Conservation (phyloP, 2,329 filamentous ascomycete genomes). For the Mycocentrospora acerina region DNA sequence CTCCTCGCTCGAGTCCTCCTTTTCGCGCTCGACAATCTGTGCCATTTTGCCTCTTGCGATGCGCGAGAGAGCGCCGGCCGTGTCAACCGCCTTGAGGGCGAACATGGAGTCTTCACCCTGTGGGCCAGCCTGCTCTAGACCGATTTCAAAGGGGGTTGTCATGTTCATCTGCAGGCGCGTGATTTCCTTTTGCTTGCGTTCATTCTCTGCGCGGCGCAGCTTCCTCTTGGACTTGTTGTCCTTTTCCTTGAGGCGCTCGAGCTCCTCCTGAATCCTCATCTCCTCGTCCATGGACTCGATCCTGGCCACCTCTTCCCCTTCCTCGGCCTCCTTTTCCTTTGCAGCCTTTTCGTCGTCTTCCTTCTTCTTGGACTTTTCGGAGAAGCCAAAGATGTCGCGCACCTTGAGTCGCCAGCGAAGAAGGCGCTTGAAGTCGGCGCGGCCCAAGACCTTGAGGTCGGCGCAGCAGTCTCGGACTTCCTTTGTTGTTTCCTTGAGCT, state of each 20-base stretch:
- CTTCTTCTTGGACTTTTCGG: slow-evolving; percentile 64
- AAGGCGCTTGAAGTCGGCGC: slow-evolving; percentile 90
- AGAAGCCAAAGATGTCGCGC: slow-evolving; percentile 85
- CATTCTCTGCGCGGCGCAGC: slow-evolving; percentile 83
- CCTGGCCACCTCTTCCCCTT: slow-evolving; percentile 71
- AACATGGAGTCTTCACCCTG: slow-evolving; percentile 84
- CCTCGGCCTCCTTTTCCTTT: slow-evolving; percentile 42
- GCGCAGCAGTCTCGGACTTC: slow-evolving; percentile 62
- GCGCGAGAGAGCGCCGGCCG: slow-evolving; percentile 67
- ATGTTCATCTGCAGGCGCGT: slow-evolving; percentile 98
- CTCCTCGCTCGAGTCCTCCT: slow-evolving; percentile 50
- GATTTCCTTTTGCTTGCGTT: slow-evolving; percentile 91
- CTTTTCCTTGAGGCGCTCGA: slow-evolving; percentile 79
- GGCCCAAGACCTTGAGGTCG: slow-evolving; percentile 81
- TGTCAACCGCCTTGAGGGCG: slow-evolving; percentile 77
- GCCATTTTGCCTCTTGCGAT: slow-evolving; percentile 80
- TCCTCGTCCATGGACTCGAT: slow-evolving; percentile 95
- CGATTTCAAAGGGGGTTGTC: slow-evolving; percentile 93
- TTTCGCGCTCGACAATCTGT: slow-evolving; percentile 57
- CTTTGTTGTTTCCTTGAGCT: slow-evolving; percentile 68
- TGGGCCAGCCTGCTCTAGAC: slow-evolving; percentile 81
- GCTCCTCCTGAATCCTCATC: slow-evolving; percentile 81
- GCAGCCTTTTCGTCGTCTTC: slow-evolving; percentile 49
- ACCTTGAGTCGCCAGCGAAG: slow-evolving; percentile 88
- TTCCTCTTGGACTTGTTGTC: slow-evolving; percentile 77